phyloP scores from a whole-genome alignment of 805 yeast genomes.

The Candida mattraensis region DNA sequence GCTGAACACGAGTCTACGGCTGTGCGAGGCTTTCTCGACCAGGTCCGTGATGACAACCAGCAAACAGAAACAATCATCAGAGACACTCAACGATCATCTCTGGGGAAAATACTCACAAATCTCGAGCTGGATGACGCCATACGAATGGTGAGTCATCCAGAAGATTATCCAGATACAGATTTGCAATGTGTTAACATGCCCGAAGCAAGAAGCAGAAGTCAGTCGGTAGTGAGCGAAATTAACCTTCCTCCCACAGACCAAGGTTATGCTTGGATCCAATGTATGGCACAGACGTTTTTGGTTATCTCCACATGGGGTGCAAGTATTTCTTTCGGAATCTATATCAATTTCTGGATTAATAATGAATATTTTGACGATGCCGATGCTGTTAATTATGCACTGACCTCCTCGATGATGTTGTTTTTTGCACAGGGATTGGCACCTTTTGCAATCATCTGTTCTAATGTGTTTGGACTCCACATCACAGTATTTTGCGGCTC shows the following conservation, averaged over 20 bases:
- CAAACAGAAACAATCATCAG: constrained; percentile 16
- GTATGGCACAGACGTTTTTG: constrained; percentile 43
- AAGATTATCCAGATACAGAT: constrained; percentile 1
- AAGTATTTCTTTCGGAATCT: constrained; percentile 59
- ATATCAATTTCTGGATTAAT: constrained; percentile 51
- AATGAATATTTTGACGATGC: constrained; percentile 52
- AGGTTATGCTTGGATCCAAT: constrained; percentile 61
- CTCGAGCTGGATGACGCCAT: constrained; percentile 27
- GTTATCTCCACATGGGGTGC: constrained; percentile 64
- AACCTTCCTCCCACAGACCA: constrained; percentile 42
- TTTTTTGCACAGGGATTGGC: constrained; percentile 25
- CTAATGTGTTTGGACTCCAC: constrained; percentile 20
- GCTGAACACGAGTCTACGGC: constrained; percentile 5
- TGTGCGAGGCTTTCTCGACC: constrained; percentile 5
- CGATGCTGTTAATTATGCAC: constrained; percentile 53
- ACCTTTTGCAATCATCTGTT: constrained; percentile 20
- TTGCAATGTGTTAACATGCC: constrained; percentile 1
- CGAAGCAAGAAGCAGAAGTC: constrained; percentile 5
- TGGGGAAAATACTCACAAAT: constrained; percentile 23
- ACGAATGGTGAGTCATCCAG: constrained; percentile 11
- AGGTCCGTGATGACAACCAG: constrained; percentile 23
- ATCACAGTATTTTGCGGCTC: constrained; percentile 37
- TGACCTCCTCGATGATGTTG: constrained; percentile 49
- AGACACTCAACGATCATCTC: constrained; percentile 12
- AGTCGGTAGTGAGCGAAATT: too few relatives aligned